Percentiles rank a stretch among this genome's conserved stretches.
Conservation (phyloP, 305 asterid species). For the Galium porrigens region DNA sequence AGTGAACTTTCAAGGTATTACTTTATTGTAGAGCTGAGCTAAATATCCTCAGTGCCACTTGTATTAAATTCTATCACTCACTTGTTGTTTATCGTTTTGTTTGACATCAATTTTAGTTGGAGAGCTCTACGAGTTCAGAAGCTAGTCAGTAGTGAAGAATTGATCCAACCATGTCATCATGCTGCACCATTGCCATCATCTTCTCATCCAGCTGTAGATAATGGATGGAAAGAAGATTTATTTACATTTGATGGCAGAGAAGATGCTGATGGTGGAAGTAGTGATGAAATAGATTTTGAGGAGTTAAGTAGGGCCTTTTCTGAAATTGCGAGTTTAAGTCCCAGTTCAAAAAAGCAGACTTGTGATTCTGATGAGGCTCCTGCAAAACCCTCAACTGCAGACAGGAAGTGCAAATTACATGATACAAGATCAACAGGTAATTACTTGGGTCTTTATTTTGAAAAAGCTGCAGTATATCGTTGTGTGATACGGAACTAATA, state of each 20-base stretch:
- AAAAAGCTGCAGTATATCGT: no score
- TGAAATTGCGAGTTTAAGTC: slow-evolving; percentile 42
- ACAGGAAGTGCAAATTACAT: slow-evolving; percentile 24
- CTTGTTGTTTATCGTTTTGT: background rate
- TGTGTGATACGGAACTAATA: background rate
- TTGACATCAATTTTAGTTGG: slow-evolving; percentile 36
- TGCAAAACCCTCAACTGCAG: slow-evolving; percentile 20
- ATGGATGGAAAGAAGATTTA: slow-evolving; percentile 31
- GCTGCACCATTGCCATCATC: slow-evolving; percentile 20
- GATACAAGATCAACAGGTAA: slow-evolving; percentile 36
- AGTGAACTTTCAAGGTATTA: slow-evolving; percentile 40
- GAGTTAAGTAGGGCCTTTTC: slow-evolving; percentile 63
- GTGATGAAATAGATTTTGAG: slow-evolving; percentile 50
- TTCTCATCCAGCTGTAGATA: slow-evolving; percentile 28
- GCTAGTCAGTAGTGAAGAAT: slow-evolving; percentile 20
- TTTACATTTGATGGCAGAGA: slow-evolving; percentile 32
- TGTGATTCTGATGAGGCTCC: slow-evolving; percentile 19
- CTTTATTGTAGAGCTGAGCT: background rate
- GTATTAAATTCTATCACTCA: background rate
- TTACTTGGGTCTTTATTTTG: slow-evolving; percentile 18
- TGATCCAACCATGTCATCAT: slow-evolving; percentile 17
- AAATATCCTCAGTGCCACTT: background rate
- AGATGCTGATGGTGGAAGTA: slow-evolving; percentile 29
- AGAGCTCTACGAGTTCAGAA: slow-evolving; percentile 72
- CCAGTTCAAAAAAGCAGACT: slow-evolving; percentile 31